These are phyloP conservation scores for Gossypium mustelinum DNA, from an alignment of 345 rosid genomes.

Conservation along the genomic window DNA sequence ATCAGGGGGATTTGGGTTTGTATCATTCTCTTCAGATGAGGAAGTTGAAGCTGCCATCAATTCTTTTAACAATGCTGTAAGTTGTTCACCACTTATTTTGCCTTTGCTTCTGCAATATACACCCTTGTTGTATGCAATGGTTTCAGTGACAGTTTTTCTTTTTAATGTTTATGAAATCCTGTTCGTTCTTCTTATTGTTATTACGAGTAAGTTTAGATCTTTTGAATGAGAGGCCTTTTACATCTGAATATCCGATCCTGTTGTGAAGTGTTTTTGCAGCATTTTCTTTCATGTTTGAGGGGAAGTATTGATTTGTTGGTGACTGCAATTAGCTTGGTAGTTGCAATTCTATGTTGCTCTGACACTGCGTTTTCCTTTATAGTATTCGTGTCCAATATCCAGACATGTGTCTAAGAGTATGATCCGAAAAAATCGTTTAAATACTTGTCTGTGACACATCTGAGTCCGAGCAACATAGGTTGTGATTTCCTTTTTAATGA, in stretches of 20 bases:
- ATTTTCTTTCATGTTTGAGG: background rate
- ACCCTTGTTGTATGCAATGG: background rate
- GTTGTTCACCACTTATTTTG: conserved; percentile 23
- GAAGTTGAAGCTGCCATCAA: conserved; percentile 73
- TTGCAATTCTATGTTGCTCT: background rate
- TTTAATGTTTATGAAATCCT: background rate
- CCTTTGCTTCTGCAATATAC: background rate
- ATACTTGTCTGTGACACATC: background rate
- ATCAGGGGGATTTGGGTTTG: conserved; percentile 82
- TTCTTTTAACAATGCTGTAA: conserved; percentile 70
- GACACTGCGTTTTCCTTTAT: background rate
- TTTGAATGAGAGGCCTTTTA: background rate
- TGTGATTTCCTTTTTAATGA: background rate
- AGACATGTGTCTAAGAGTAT: background rate
- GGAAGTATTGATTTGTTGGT: background rate
- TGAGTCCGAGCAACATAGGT: too few relatives aligned
- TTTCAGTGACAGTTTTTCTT: background rate
- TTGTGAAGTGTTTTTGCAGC: background rate
- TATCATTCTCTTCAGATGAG: conserved; percentile 72
- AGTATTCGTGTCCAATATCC: background rate
- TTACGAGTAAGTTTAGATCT: background rate
- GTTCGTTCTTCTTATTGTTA: background rate
- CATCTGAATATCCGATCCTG: background rate
- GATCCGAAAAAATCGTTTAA: background rate
- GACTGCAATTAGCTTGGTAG: background rate